Base-by-base conservation (phyloP, 345 rosid genomes). In the Crucihimalaya himalaica region DNA sequence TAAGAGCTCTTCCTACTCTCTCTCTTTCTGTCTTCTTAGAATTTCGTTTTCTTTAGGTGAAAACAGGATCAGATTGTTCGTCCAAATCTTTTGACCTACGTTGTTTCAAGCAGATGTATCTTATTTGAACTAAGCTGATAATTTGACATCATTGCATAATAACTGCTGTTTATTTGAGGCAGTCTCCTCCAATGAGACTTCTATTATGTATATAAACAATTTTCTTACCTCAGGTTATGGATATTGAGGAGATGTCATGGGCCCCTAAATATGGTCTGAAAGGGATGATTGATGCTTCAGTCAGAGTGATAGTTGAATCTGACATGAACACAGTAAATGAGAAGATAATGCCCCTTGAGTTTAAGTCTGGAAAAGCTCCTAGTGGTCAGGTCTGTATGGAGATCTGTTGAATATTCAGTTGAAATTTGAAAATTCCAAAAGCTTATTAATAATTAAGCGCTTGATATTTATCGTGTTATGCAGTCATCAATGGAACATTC, bases 161-260 rank as follows among this genome's bases (percentile, higher is more conserved):
- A 55, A 34, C 23, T 13, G 37, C 27, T 45, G 34, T 55, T 42
- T 34, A 34, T 20, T 28, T 39, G 37, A 27, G 12, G n/a, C 48
- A 70, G 43, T 56, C 57, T 50, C 40, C 14, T 37, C 23, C 51
- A 55, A 2, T 52, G 51, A 60, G 62, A 60, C 31, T 16, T 68
- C 23, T 63, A 29, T 69, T 23, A 14, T 55, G 14, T 70, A 40
- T 16, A 15, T 21, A 46, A 64, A 39, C 39, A 51, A 40, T 39
- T 19, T 63, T 48, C 34, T 50, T 37, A 70, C 55, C 77, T 68
- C 79, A 95, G 99, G 97, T 95, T 42, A 77, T 89, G 73, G 97
- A 95, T 80, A 95, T 95, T 25, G 99, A 95, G 85, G 99, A 95
- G 86, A 88, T 92, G 97, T 84, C 92, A 46, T 92, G 97, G 99